These are phyloP conservation scores for Cercospora berteroae DNA, from an alignment of 2,329 filamentous ascomycete species.

Conservation along the genomic window DNA sequence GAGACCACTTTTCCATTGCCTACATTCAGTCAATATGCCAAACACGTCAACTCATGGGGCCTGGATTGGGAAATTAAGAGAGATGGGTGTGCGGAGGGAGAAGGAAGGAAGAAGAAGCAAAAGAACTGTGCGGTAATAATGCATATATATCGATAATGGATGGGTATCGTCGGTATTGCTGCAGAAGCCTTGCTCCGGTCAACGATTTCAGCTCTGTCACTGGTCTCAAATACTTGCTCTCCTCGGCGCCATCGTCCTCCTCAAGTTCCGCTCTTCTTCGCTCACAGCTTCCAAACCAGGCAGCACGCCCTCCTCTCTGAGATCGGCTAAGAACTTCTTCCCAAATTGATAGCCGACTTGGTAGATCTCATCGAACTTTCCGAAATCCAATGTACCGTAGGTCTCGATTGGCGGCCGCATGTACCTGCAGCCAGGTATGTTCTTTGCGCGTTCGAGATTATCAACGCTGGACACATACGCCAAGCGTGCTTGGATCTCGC, in stretches of 20 bases:
- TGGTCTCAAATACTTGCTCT: constrained; percentile 46
- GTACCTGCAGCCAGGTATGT: constrained; percentile 85
- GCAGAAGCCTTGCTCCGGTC: background rate
- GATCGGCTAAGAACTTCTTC: constrained; percentile 70
- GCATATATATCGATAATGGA: background rate
- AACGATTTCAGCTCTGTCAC: background rate
- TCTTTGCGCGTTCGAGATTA: constrained; percentile 89
- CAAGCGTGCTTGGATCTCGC: constrained; percentile 90
- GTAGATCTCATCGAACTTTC: constrained; percentile 96
- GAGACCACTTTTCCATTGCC: background rate
- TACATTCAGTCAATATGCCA: background rate
- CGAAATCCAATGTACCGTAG: constrained; percentile 94
- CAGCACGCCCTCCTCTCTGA: constrained; percentile 76
- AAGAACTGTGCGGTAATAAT: background rate
- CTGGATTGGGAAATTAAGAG: background rate
- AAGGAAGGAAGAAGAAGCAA: background rate
- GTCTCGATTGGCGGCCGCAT: constrained; percentile 93
- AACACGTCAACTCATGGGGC: background rate
- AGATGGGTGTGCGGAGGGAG: background rate
- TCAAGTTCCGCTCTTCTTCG: constrained; percentile 51
- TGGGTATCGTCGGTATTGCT: constrained; percentile 7
- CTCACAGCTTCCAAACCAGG: constrained; percentile 52
- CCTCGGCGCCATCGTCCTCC: constrained; percentile 53
- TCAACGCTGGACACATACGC: constrained; percentile 95
- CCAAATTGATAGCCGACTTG: constrained; percentile 84